Evolutionary conservation across 805 yeast genomes (phyloP), one percentile per base, ranked within the genome.

Genomic region (Candida morakotiae): DNA sequence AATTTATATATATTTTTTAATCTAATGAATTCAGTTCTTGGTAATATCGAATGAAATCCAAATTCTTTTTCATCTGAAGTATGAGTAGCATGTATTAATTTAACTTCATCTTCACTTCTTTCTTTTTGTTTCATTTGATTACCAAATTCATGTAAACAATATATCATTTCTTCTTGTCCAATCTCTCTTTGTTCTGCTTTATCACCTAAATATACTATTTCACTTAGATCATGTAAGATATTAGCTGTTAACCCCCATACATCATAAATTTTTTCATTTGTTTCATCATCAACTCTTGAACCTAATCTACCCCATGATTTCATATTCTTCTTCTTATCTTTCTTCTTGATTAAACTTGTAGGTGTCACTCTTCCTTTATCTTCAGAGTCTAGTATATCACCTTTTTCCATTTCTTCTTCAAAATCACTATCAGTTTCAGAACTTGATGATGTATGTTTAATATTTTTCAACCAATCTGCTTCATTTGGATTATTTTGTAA

Each of bases 211-310:
- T 76, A 74, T 3, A 74, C 62, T 8, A 83, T 66, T 39, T 69
- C 70, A 2, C 87, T 81, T 20, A 84, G 51, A 52, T 84, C 91
- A 48, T 76, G 84, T n/a, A 84, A 53, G 8, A 84, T 83, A 51
- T 82, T 83, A 2, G 89, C 91, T 0, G 93, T 84, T 25, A 84
- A 60, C 1, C 94, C 94, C 94, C 93, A 84, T 4, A 85, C 80
- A 50, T 83, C 84, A 50, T 83, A 77, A 26, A 79, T 71, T 38
- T 71, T 67, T 30, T 60, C 64, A 55, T 76, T 52, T 46, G 71
- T 55, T 16, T 44, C 52, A 9, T 62, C 51, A 39, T 65, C 61
- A 16, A 67, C 43, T 34, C 71, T 48, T 8, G 67, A 51, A 2
- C 73, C 73, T 31, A 56, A 43, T 34, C 60, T 51, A 11, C 73